phyloP scores from a whole-genome alignment of 1,284 basidiomycete genomes.

The Pholiota adiposa region DNA sequence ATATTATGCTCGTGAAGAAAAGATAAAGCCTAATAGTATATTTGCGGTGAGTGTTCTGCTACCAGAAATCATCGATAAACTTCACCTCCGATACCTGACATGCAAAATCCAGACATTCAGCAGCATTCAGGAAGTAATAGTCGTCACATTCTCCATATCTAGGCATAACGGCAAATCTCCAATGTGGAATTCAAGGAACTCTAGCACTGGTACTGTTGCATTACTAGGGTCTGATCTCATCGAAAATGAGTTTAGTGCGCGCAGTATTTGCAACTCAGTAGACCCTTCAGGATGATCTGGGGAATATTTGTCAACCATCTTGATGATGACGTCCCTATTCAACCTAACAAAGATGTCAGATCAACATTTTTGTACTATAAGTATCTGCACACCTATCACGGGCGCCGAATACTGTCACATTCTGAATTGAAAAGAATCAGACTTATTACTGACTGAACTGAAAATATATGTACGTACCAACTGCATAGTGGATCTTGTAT shows the following conservation, averaged over 20 bases:
- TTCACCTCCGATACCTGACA: slow-evolving; percentile 11
- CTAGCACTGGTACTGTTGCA: slow-evolving; percentile 3
- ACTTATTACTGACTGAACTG: too few relatives aligned
- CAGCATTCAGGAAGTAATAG: not conserved
- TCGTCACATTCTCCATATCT: slow-evolving; percentile 7
- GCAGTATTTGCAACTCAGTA: slow-evolving; percentile 14
- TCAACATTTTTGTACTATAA: not conserved
- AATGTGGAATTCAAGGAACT: slow-evolving; percentile 10
- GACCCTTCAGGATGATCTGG: slow-evolving; percentile 15
- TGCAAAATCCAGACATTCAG: slow-evolving; percentile 16
- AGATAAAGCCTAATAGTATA: not conserved
- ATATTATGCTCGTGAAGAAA: slow-evolving; percentile 9
- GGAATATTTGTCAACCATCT: slow-evolving; percentile 6
- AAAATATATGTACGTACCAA: too few relatives aligned
- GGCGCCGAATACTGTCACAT: too few relatives aligned
- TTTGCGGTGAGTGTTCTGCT: too few relatives aligned
- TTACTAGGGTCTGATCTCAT: slow-evolving; percentile 16
- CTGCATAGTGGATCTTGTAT: too few relatives aligned
- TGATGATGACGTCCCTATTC: slow-evolving; percentile 21
- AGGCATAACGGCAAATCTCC: slow-evolving; percentile 18
- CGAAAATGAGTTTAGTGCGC: slow-evolving; percentile 13
- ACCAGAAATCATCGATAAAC: not conserved
- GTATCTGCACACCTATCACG: too few relatives aligned
- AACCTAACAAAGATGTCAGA: slow-evolving; percentile 2
- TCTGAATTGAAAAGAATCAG: too few relatives aligned